phyloP scores from a whole-genome alignment of 305 asterid genomes.

The Andrographis paniculata region DNA sequence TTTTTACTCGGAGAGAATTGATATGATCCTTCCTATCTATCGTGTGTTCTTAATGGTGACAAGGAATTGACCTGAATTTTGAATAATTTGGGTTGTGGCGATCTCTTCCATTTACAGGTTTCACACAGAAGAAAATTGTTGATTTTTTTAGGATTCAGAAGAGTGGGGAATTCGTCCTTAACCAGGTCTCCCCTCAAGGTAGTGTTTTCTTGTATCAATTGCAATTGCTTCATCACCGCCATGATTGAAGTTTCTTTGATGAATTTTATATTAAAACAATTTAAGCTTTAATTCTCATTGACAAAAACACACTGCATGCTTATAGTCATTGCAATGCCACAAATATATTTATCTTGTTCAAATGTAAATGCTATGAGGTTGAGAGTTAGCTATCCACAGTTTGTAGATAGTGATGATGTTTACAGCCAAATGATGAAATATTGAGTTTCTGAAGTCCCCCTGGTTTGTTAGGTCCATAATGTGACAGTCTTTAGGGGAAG shows the following conservation, averaged over 20 bases:
- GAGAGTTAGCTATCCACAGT: too few species aligned
- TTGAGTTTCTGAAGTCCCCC: too few species aligned
- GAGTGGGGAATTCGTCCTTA: neutral
- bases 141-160: conserved; percentile 3
- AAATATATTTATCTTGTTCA: neutral
- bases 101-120: neutral
- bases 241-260: neutral
- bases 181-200: neutral
- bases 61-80: conserved; percentile 35
- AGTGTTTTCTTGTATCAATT: neutral
- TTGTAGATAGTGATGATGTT: too few species aligned
- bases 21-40: neutral
- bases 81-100: neutral
- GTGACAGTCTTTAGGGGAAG: too few species aligned
- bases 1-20: too few species aligned
- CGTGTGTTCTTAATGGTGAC: neutral
- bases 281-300: neutral
- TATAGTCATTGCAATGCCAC: neutral
- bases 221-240: neutral
- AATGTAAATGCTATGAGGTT: too few species aligned
- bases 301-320: neutral
- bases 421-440: too few species aligned
- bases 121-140: conserved; percentile 3
- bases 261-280: neutral
- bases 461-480: too few species aligned